Percentiles rank a stretch among this genome's conserved stretches.
Evolutionary conservation across 2,329 filamentous ascomycete species (phyloP).

Genomic region (Cryphonectria carpinicola): DNA sequence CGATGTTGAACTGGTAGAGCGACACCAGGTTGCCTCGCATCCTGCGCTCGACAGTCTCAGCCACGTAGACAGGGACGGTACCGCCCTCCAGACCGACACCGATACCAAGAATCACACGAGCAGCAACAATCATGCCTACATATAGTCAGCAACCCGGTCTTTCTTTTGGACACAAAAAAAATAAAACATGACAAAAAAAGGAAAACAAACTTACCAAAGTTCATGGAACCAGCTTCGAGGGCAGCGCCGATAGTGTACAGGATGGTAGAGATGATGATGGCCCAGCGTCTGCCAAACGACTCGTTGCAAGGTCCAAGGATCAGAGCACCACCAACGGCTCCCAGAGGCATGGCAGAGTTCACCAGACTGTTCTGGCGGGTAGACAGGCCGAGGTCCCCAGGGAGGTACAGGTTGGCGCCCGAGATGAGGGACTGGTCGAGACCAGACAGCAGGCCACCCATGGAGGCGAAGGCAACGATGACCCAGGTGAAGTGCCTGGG

Average conservation of each 20-base stretch:
- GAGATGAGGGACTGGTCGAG: slow-evolving; percentile 75
- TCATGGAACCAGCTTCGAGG: slow-evolving; percentile 68
- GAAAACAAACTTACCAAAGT: slow-evolving; percentile 52
- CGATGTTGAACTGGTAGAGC: slow-evolving; percentile 77
- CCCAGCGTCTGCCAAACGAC: slow-evolving; percentile 66
- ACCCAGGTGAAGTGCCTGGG: slow-evolving; percentile 69
- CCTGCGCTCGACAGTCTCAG: slow-evolving; percentile 69
- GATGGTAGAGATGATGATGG: slow-evolving; percentile 70
- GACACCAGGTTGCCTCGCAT: slow-evolving; percentile 75
- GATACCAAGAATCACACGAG: slow-evolving; percentile 69
- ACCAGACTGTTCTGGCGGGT: slow-evolving; percentile 65
- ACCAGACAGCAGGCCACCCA: slow-evolving; percentile 74
- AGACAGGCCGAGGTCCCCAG: slow-evolving; percentile 58
- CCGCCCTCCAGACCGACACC: slow-evolving; percentile 76
- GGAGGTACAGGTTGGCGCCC: slow-evolving; percentile 70
- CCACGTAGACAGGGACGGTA: slow-evolving; percentile 75
- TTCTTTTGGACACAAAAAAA: background rate
- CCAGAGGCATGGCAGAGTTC: slow-evolving; percentile 72
- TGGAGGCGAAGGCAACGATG: slow-evolving; percentile 72
- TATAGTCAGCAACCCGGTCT: background rate
- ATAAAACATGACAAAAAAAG: background rate
- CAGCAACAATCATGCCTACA: slow-evolving; percentile 67
- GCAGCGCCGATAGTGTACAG: slow-evolving; percentile 73
- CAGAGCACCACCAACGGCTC: slow-evolving; percentile 71
- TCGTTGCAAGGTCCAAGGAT: slow-evolving; percentile 71